Evolutionary conservation across 129 eudicot species (phyloP).

Genomic region (Flaveria ramosissima): DNA sequence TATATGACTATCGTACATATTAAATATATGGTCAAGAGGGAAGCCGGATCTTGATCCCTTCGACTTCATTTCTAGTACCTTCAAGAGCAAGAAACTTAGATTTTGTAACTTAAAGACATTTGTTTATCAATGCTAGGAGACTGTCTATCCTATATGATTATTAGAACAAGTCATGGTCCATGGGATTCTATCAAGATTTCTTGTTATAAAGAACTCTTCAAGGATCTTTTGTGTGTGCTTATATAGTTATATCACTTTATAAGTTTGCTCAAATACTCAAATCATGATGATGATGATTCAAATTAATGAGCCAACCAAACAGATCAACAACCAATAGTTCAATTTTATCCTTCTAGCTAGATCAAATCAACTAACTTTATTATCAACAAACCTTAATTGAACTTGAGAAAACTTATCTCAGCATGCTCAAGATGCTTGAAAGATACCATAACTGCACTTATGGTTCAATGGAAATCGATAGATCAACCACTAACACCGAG

Average conservation of each 20-base stretch:
- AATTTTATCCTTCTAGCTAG: not conserved
- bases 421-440: slow-evolving; percentile 93
- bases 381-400: slow-evolving; percentile 6
- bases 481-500: slow-evolving; percentile 63
- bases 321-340: too few species aligned
- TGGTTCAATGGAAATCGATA: slow-evolving; percentile 64
- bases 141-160: not conserved
- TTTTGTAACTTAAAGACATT: not conserved
- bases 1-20: too few species aligned
- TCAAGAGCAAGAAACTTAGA: too few species aligned
- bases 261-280: not conserved
- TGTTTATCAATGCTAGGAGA: not conserved
- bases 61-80: too few species aligned
- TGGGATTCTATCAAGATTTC: not conserved
- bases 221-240: not conserved
- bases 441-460: slow-evolving; percentile 88
- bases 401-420: slow-evolving; percentile 31
- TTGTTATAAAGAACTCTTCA: not conserved
- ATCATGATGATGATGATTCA: not conserved
- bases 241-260: not conserved
- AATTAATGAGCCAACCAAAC: too few species aligned
- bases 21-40: too few species aligned
- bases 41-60: too few species aligned
- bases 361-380: slow-evolving; percentile 6
- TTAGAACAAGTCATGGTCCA: not conserved